These are phyloP conservation scores for Neonectria neomacrospora DNA, from an alignment of 2,329 filamentous ascomycete genomes.

Conservation along the genomic window DNA sequence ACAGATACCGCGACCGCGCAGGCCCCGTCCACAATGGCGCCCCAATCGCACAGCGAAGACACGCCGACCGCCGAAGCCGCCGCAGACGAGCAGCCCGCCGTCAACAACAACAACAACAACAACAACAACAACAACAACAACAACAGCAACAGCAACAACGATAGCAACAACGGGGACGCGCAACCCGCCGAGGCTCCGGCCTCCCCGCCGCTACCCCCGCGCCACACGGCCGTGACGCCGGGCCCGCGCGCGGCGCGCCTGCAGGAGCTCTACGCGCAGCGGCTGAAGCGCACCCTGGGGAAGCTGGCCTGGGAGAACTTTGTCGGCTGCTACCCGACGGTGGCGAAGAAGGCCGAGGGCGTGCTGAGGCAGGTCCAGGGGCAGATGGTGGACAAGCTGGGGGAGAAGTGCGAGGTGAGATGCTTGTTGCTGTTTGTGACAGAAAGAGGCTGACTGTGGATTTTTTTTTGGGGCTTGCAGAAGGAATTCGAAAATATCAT, in stretches of 20 bases:
- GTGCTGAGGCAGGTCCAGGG: slow-evolving; percentile 66
- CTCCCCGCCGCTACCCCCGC: slow-evolving; percentile 55
- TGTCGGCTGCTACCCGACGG: slow-evolving; percentile 69
- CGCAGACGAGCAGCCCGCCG: slow-evolving; percentile 10
- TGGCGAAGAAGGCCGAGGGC: slow-evolving; percentile 62
- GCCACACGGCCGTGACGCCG: slow-evolving; percentile 58
- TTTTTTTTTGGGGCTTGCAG: slow-evolving; percentile 38
- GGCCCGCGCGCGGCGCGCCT: slow-evolving; percentile 68
- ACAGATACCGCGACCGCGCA: slow-evolving; percentile 7
- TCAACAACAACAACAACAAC: not conserved
- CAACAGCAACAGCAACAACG: not conserved
- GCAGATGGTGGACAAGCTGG: slow-evolving; percentile 67
- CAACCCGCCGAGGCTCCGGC: slow-evolving; percentile 36
- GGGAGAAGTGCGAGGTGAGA: slow-evolving; percentile 63
- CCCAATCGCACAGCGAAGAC: slow-evolving; percentile 31
- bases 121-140: not conserved
- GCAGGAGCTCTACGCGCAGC: slow-evolving; percentile 63
- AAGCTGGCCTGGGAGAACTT: slow-evolving; percentile 68
- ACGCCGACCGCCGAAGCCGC: slow-evolving; percentile 13
- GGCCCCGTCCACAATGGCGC: slow-evolving; percentile 32
- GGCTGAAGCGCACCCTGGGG: slow-evolving; percentile 64
- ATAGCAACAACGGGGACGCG: not conserved
- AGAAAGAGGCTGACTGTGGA: slow-evolving; percentile 20
- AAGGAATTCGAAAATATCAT: slow-evolving; percentile 69
- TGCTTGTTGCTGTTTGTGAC: too few species aligned